These are phyloP conservation scores for Solanum gandarillasii DNA, from an alignment of 257 asterid genomes.

Conservation along the genomic window DNA sequence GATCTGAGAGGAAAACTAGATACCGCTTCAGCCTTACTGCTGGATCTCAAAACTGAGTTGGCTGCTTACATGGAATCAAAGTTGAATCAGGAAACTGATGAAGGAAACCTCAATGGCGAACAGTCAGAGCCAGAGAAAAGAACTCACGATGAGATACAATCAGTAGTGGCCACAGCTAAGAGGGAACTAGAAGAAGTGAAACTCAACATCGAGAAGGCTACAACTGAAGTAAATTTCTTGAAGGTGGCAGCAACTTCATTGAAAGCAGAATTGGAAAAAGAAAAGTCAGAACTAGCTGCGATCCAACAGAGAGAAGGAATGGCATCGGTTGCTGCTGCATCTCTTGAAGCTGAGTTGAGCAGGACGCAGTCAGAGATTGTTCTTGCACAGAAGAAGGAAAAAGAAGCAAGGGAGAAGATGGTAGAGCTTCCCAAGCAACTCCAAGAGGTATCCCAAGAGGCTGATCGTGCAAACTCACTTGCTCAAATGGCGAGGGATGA, in stretches of 20 bases:
- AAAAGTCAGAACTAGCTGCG: conserved; percentile 39
- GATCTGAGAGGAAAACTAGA: conserved; percentile 60
- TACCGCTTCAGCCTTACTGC: conserved; percentile 42
- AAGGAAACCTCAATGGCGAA: conserved; percentile 16
- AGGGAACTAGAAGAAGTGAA: conserved; percentile 76
- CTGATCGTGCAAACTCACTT: conserved; percentile 48
- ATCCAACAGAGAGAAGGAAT: conserved; percentile 76
- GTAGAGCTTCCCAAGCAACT: conserved; percentile 60
- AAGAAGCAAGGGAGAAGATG: conserved; percentile 61
- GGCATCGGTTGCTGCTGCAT: conserved; percentile 68
- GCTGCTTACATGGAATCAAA: conserved; percentile 73
- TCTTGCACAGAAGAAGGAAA: conserved; percentile 46
- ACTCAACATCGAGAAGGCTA: conserved; percentile 54
- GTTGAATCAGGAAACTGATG: conserved; percentile 19
- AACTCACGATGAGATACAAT: conserved; percentile 46
- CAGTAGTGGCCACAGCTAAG: conserved; percentile 41
- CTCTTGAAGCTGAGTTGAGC: conserved; percentile 72
- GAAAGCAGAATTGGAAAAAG: conserved; percentile 55
- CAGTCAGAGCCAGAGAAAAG: conserved; percentile 26
- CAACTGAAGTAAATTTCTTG: conserved; percentile 42
- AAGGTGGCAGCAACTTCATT: conserved; percentile 63
- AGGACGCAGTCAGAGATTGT: conserved; percentile 52
- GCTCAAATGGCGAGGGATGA: conserved; percentile 46
- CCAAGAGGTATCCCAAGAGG: conserved; percentile 60
- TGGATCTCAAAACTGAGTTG: conserved; percentile 60